Conservation (phyloP, 805 yeast species). For the Yamadazyma laniorum region DNA sequence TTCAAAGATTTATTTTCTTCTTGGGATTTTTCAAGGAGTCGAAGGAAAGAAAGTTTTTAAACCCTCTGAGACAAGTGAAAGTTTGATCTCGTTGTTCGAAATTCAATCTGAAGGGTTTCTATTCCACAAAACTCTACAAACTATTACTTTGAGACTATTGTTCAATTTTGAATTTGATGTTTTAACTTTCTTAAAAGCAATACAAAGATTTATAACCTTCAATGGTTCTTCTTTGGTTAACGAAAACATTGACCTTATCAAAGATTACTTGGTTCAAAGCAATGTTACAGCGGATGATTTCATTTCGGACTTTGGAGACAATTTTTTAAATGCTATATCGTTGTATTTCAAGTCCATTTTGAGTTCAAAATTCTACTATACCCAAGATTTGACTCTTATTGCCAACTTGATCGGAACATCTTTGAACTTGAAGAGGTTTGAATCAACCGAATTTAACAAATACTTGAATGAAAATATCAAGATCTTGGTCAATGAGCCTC, state of each 20-base stretch:
- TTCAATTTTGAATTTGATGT: conserved; percentile 31
- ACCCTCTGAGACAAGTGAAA: conserved; percentile 22
- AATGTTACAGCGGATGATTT: conserved; percentile 1
- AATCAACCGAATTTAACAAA: background rate
- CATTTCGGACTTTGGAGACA: background rate
- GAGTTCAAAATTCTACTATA: background rate
- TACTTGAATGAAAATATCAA: conserved; percentile 4
- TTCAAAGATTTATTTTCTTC: conserved; percentile 57
- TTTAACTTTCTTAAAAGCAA: conserved; percentile 22
- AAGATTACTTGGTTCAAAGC: conserved; percentile 16
- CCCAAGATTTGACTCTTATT: conserved; percentile 1
- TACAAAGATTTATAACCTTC: conserved; percentile 40
- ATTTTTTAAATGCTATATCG: conserved; percentile 3
- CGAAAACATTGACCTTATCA: conserved; percentile 16
- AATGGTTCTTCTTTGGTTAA: conserved; percentile 29
- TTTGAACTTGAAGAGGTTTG: conserved; percentile 5
- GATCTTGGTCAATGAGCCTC: conserved; percentile 1
- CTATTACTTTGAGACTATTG: conserved; percentile 48
- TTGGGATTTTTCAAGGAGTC: conserved; percentile 59
- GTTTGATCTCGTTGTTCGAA: conserved; percentile 31
- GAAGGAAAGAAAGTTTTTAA: conserved; percentile 21
- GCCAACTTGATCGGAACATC: conserved; percentile 15
- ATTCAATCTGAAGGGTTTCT: conserved; percentile 50
- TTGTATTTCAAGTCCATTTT: conserved; percentile 5
- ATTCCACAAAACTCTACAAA: conserved; percentile 49